These are phyloP conservation scores for Pogostemon cablin DNA, from an alignment of 257 asterid genomes.

Conservation along the genomic window DNA sequence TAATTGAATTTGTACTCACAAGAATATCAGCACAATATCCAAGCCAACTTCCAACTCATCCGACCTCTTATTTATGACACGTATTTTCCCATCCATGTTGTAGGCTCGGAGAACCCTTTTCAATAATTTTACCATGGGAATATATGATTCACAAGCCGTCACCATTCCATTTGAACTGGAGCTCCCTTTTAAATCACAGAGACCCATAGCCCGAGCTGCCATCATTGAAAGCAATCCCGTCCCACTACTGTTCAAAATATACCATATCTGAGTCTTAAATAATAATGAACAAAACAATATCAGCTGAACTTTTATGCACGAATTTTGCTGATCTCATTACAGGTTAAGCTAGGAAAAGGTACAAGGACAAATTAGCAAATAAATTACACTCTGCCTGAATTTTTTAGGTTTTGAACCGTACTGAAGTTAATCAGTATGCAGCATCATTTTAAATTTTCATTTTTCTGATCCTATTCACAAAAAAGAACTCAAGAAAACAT, in stretches of 20 bases:
- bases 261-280: constrained; percentile 5
- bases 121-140: constrained; percentile 91
- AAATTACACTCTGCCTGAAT: background rate
- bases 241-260: constrained; percentile 70
- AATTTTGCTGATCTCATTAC: constrained; percentile 2
- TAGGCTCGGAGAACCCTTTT: constrained; percentile 75
- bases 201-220: constrained; percentile 86
- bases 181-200: constrained; percentile 36
- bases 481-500: background rate
- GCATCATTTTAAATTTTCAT: background rate
- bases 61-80: constrained; percentile 79
- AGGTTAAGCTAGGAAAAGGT: background rate
- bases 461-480: background rate
- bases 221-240: constrained; percentile 92
- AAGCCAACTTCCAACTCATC: constrained; percentile 85
- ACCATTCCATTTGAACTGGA: constrained; percentile 59
- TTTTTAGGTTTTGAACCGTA: background rate
- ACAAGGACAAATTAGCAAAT: background rate
- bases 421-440: background rate
- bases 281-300: constrained; percentile 13
- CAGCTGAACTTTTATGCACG: background rate
- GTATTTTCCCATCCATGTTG: constrained; percentile 63
- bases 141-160: constrained; percentile 94
- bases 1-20: constrained; percentile 49
- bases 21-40: constrained; percentile 84